Evolutionary conservation across 345 rosid species (phyloP).

Genomic region (Rhizophora mangle): DNA sequence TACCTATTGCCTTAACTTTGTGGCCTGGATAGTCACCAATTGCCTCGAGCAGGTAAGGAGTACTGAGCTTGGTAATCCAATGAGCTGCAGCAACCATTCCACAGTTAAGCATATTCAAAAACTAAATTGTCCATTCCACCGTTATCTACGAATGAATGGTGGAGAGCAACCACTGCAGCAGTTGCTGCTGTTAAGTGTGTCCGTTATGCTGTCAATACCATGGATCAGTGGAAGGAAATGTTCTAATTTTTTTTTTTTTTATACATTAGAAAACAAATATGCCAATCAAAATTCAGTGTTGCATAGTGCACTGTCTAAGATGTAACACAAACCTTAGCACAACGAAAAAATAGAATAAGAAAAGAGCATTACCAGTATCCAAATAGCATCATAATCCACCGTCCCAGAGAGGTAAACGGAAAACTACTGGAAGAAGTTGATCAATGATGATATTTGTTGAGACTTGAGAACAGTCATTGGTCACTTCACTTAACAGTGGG

Average conservation of each 20-base stretch:
- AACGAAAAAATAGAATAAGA: no score
- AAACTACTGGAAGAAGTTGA: no score
- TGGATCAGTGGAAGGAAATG: constrained; percentile 78
- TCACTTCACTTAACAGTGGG: no score
- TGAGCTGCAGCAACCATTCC: constrained; percentile 99
- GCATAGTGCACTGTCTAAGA: no score
- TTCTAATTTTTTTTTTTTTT: constrained; percentile 62
- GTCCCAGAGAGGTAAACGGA: no score
- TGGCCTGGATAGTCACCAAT: constrained; percentile 65
- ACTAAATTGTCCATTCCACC: constrained; percentile 91
- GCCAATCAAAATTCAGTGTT: no score
- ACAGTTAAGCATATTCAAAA: constrained; percentile 91
- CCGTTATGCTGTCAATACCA: constrained; percentile 92
- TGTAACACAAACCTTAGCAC: no score
- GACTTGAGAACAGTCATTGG: no score
- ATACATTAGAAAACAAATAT: no score
- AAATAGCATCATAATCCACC: no score
- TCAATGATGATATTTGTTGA: no score
- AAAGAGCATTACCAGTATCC: no score
- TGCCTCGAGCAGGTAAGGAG: constrained; percentile 73
- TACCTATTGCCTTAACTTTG: constrained; percentile 61
- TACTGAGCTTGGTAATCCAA: constrained; percentile 92
- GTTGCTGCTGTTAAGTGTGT: constrained; percentile 96
- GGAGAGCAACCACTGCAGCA: constrained; percentile 95
- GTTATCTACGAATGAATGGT: constrained; percentile 87